Evolutionary conservation across 192 early-diverging fungal species (phyloP), one percentile per base, ranked within the genome.

Genomic region (Podila epigama): DNA sequence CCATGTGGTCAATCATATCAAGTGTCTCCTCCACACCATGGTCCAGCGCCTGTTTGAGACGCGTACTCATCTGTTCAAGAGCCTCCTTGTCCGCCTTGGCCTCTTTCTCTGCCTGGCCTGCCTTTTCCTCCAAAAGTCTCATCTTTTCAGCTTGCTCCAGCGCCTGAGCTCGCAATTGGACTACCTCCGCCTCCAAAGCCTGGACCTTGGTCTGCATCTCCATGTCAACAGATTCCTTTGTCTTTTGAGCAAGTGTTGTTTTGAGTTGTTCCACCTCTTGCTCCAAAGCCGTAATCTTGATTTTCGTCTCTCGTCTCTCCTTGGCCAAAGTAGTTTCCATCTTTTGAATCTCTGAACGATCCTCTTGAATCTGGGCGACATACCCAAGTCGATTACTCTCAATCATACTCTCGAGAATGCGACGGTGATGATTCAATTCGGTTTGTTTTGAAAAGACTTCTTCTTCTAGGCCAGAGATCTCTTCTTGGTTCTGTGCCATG

Each of bases 401-500:
- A 9, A 71, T 25, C 4, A 63, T 12, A 9, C 42, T 20, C 1
- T 63, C 69, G 39, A 64, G 63, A 15, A 71, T 32, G 6, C 37
- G 41, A 4, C 63, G 70, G 25, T 66, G 70, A 7, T 66, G 57
- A 16, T 18, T 25, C 4, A 73, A 51, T 8, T 73, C 63, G 1
- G 13, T 35, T 22, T 73, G 70, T 15, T 65, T 66, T 13, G 42
- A 41, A 18, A 55, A 54, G 20, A 73, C 58, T 25, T 73, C 70
- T 10, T 73, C 70, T n/a, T 73, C 70, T 0, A 73, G 39, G 1
- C 70, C 70, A 13, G 29, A 59, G 13, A 73, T 66, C 16, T 73
- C 70, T 25, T 28, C 5, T 39, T 60, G 63, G 27, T 60, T 73
- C 51, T 73, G 63, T 2, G 70, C 70, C 70, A 73, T 73, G 32